Conservation (phyloP, 2,329 filamentous ascomycete species). For the Botrytis porri region DNA sequence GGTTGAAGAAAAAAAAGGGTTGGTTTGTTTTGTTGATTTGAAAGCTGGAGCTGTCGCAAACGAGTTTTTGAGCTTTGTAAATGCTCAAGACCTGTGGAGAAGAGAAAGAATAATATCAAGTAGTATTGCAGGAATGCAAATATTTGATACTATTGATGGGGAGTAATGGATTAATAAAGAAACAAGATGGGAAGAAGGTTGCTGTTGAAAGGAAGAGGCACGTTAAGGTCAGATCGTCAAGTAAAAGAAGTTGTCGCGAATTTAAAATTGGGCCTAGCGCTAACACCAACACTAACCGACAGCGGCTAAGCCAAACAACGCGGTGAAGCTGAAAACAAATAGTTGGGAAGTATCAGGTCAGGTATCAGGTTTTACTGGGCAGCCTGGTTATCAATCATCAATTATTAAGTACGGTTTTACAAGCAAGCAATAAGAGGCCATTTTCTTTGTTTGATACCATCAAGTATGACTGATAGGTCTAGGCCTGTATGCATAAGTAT, state of each 20-base stretch:
- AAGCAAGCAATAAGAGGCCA: not conserved
- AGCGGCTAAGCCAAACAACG: constrained; percentile 9
- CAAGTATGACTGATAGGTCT: not conserved
- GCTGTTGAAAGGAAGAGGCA: constrained; percentile 20
- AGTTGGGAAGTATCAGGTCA: too few relatives aligned
- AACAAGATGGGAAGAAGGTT: constrained; percentile 3
- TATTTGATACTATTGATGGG: constrained; percentile 1
- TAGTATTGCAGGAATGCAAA: constrained; percentile 1
- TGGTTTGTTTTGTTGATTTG: not conserved
- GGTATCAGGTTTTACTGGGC: not conserved
- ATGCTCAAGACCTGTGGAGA: constrained; percentile 18
- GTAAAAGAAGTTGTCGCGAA: constrained; percentile 20
- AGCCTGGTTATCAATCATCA: not conserved
- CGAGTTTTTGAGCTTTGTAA: constrained; percentile 18
- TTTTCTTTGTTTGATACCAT: not conserved
- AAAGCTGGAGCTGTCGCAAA: constrained; percentile 17
- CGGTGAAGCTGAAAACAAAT: constrained; percentile 6
- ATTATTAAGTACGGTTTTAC: not conserved
- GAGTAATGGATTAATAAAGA: not conserved
- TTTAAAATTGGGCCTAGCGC: constrained; percentile 17
- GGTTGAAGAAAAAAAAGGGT: not conserved
- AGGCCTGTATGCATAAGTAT: too few relatives aligned
- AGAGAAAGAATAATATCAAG: not conserved
- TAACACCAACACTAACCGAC: constrained; percentile 22
- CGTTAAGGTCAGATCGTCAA: constrained; percentile 6